Percentiles rank a stretch among this genome's conserved stretches.
Conservation (phyloP, 2,329 filamentous ascomycete genomes). For the Conoideocrella luteorostrata region DNA sequence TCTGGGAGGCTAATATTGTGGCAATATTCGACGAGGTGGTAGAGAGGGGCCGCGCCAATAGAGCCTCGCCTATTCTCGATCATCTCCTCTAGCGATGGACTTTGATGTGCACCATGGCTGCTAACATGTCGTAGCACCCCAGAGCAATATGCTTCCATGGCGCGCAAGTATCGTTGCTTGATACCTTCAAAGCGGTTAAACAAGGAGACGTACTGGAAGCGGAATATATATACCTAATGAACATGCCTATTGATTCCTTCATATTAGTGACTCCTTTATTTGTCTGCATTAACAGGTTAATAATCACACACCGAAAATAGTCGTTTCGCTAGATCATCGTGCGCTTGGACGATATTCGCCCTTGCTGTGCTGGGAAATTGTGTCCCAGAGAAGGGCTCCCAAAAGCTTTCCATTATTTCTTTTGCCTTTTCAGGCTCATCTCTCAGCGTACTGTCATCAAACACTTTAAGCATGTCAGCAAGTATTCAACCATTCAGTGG, state of each 20-base stretch:
- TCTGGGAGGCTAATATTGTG: conserved; percentile 14
- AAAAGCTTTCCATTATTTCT: conserved; percentile 14
- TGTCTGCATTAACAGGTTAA: background rate
- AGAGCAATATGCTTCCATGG: conserved; percentile 14
- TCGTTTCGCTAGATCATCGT: conserved; percentile 13
- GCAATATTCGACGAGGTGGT: conserved; percentile 18
- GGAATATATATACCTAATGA: no score
- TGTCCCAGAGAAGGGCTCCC: conserved; percentile 13
- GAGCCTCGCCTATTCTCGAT: conserved; percentile 14
- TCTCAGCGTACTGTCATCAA: conserved; percentile 14
- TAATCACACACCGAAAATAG: conserved; percentile 9
- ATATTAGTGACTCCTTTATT: background rate
- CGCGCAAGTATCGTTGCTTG: no score
- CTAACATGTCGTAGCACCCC: conserved; percentile 15
- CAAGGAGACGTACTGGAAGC: no score
- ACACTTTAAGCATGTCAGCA: conserved; percentile 11
- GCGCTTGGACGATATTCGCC: conserved; percentile 12
- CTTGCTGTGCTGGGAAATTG: conserved; percentile 1
- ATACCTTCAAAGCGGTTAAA: no score
- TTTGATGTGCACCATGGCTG: conserved; percentile 5
- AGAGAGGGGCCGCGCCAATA: conserved; percentile 14
- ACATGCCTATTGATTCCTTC: no score
- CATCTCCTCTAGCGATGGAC: conserved; percentile 14
- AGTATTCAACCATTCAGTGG: background rate
- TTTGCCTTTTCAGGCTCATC: conserved; percentile 11